Conservation (phyloP, 768 basidiomycete genomes). For the Flagelloscypha sp. region DNA sequence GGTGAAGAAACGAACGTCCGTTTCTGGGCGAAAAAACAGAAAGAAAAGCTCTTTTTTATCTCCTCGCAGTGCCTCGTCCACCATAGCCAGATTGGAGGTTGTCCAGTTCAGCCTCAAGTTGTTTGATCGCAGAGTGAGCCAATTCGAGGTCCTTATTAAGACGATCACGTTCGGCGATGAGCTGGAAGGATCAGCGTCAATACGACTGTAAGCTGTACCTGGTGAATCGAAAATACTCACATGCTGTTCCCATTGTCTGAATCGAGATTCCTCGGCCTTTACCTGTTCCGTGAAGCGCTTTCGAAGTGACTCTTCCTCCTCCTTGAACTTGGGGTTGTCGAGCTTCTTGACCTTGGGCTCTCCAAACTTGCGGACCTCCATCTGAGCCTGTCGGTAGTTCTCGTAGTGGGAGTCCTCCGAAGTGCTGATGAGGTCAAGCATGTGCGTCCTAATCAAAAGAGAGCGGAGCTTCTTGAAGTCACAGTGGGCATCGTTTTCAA, state of each 20-base stretch:
- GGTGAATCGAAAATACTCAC: slow-evolving; percentile 37
- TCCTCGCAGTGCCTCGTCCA: slow-evolving; percentile 63
- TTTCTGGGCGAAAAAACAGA: no score
- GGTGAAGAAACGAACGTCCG: no score
- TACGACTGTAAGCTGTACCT: not conserved
- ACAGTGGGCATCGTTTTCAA: slow-evolving; percentile 98
- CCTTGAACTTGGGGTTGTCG: slow-evolving; percentile 99
- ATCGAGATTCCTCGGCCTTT: slow-evolving; percentile 94
- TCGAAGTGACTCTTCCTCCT: slow-evolving; percentile 93
- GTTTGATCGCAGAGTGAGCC: slow-evolving; percentile 88
- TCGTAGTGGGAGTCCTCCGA: slow-evolving; percentile 97
- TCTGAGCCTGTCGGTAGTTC: slow-evolving; percentile 95
- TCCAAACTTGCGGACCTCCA: slow-evolving; percentile 99
- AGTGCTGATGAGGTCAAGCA: slow-evolving; percentile 95
- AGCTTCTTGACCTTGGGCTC: slow-evolving; percentile 98
- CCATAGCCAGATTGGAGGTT: slow-evolving; percentile 80
- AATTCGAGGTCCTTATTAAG: slow-evolving; percentile 98
- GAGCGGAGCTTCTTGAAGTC: slow-evolving; percentile 98
- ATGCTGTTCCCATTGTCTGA: slow-evolving; percentile 99
- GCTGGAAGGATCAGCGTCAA: slow-evolving; percentile 38
- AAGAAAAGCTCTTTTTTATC: slow-evolving; percentile 27
- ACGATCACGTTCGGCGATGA: slow-evolving; percentile 96
- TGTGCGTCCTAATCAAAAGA: slow-evolving; percentile 92
- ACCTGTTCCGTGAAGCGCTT: slow-evolving; percentile 99
- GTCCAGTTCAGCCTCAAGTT: slow-evolving; percentile 85